Evolutionary conservation across 2,329 filamentous ascomycete genomes (phyloP).

Genomic region (Venturiaceae sp.): DNA sequence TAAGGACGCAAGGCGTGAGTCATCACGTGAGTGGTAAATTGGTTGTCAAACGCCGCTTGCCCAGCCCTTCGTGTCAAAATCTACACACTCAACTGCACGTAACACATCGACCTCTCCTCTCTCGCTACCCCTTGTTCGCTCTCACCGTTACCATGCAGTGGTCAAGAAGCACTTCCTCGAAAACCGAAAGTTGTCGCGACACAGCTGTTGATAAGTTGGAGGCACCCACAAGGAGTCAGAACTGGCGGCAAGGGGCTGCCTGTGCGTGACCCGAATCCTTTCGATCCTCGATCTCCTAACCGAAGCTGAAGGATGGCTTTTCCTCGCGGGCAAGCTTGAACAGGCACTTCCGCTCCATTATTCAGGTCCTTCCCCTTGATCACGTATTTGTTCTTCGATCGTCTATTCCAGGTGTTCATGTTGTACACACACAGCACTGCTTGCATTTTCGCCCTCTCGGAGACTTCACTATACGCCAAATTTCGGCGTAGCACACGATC

Average conservation of each 20-base stretch:
- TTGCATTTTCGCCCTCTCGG: not conserved
- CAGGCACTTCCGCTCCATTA: not conserved
- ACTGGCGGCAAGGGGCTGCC: not conserved
- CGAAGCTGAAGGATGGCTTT: not conserved
- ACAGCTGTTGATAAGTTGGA: too few species aligned
- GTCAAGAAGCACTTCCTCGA: too few species aligned
- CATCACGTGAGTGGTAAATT: too few species aligned
- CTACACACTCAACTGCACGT: too few species aligned
- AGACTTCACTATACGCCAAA: not conserved
- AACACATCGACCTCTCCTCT: too few species aligned
- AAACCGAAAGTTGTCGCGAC: too few species aligned
- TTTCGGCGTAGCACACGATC: not conserved
- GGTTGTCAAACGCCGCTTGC: too few species aligned
- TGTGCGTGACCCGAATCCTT: not conserved
- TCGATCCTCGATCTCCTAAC: not conserved
- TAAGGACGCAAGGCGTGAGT: too few species aligned
- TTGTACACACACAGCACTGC: not conserved
- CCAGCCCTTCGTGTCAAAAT: too few species aligned
- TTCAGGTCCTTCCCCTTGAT: not conserved
- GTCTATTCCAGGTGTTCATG: not conserved
- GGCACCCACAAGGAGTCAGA: too few species aligned
- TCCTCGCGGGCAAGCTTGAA: not conserved
- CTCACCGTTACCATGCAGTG: too few species aligned
- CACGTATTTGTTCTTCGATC: not conserved
- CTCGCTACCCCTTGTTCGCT: too few species aligned